Conservation (phyloP, 306 rosid genomes). For the Argentina anserina region DNA sequence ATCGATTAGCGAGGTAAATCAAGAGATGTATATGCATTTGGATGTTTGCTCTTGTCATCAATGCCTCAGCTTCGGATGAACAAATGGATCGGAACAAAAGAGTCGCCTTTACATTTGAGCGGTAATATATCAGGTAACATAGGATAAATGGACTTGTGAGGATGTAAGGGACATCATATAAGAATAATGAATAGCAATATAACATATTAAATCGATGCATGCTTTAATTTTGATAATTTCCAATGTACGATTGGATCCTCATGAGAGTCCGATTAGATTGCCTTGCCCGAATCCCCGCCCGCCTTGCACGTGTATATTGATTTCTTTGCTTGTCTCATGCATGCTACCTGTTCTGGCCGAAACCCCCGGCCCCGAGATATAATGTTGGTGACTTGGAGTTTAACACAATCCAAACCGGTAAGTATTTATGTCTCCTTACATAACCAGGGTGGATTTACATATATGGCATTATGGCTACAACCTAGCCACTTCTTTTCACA, state of each 20-base stretch:
- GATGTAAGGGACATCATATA: not conserved
- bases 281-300: not conserved
- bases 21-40: not conserved
- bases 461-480: too few species aligned
- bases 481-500: not conserved
- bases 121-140: not conserved
- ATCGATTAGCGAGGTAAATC: slow-evolving; percentile 31
- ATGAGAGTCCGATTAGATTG: not conserved
- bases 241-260: not conserved
- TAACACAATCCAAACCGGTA: too few species aligned
- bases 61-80: not conserved
- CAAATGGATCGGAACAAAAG: slow-evolving; percentile 7
- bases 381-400: too few species aligned
- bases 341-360: not conserved
- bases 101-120: not conserved
- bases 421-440: not conserved
- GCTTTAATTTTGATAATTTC: not conserved
- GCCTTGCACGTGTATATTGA: not conserved
- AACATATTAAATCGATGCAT: not conserved
- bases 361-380: not conserved
- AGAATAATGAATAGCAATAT: not conserved
- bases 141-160: not conserved
- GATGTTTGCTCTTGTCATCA: not conserved
- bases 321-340: not conserved
- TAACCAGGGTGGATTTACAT: not conserved